Evolutionary conservation across 177 flowering plant genomes (phyloP).

Genomic region (Vitis hybrid): DNA sequence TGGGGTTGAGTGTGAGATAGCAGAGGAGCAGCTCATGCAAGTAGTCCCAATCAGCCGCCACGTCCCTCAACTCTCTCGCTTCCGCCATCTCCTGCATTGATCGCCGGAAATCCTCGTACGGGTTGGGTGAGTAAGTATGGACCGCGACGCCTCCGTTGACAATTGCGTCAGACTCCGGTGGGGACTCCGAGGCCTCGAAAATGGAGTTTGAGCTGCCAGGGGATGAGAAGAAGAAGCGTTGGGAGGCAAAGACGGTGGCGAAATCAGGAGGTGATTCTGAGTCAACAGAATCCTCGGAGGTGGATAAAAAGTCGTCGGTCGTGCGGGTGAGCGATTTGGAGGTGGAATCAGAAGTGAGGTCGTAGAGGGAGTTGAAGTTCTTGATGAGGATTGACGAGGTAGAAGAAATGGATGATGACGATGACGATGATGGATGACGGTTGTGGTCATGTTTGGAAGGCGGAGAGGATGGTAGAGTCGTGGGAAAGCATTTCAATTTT

Average conservation of each 20-base stretch:
- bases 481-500: constrained; percentile 37
- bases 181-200: constrained; percentile 25
- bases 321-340: constrained; percentile 29
- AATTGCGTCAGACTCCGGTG: constrained; percentile 6
- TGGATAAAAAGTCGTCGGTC: constrained; percentile 18
- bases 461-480: constrained; percentile 9
- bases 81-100: constrained; percentile 83
- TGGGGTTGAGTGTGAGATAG: constrained; percentile 61
- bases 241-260: constrained; percentile 53
- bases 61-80: constrained; percentile 36
- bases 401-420: neutral
- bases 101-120: constrained; percentile 56
- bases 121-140: constrained; percentile 64
- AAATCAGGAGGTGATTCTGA: constrained; percentile 39
- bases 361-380: constrained; percentile 53
- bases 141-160: constrained; percentile 48
- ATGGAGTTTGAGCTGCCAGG: constrained; percentile 70
- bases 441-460: constrained; percentile 5
- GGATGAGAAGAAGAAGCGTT: constrained; percentile 71
- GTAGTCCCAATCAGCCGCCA: constrained; percentile 46
- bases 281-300: constrained; percentile 25
- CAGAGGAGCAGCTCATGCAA: constrained; percentile 70
- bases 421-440: constrained; percentile 18
- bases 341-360: constrained; percentile 30
- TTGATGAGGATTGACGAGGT: constrained; percentile 28